Evolutionary conservation across 768 basidiomycete species (phyloP).

Genomic region (Piloderma croceum): DNA sequence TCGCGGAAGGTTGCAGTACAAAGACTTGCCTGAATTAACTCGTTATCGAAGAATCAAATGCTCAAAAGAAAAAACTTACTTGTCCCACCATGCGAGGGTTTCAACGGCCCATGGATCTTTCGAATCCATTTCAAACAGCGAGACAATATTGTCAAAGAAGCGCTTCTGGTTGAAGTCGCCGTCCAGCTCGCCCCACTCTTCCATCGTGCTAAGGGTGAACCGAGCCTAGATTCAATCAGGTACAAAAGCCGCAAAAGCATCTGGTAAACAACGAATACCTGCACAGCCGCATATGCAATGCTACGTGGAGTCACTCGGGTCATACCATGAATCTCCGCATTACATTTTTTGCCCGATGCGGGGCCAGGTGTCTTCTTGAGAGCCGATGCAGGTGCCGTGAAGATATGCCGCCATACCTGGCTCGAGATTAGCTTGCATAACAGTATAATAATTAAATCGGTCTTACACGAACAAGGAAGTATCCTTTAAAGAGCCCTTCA

Average conservation of each 20-base stretch:
- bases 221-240: constrained; percentile 13
- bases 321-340: constrained; percentile 10
- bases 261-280: constrained; percentile 14
- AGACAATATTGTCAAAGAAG: constrained; percentile 17
- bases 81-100: no score
- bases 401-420: constrained; percentile 12
- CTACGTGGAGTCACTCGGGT: constrained; percentile 19
- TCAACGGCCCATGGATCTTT: no score
- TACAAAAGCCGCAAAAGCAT: background rate
- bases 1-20: no score
- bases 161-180: constrained; percentile 15
- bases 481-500: background rate
- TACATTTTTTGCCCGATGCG: constrained; percentile 1
- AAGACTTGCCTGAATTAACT: no score
- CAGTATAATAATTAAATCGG: no score
- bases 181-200: constrained; percentile 11
- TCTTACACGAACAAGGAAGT: background rate
- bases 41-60: no score
- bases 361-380: no score
- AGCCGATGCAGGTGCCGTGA: no score
- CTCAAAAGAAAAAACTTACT: no score
- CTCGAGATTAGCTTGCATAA: no score
- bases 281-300: constrained; percentile 27
- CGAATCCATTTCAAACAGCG: constrained; percentile 8
- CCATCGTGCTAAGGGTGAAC: constrained; percentile 15